Percentiles rank a stretch among this genome's conserved stretches.
These are phyloP conservation scores for Gilbertella persicaria DNA, from an alignment of 371 early-diverging fungal species.

Conservation along the genomic window DNA sequence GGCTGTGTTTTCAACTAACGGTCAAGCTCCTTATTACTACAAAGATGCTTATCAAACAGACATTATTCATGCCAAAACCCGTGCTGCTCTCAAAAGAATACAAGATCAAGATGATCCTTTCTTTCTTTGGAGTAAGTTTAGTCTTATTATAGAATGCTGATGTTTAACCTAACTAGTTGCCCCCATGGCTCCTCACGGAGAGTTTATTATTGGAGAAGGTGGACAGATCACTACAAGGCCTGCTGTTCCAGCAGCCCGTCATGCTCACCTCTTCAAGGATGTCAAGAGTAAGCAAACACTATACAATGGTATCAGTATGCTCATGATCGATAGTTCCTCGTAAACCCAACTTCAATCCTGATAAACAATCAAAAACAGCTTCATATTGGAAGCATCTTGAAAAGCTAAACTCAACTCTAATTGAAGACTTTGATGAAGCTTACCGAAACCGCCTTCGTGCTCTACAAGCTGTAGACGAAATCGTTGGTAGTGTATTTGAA, in stretches of 20 bases:
- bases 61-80: constrained; percentile 60
- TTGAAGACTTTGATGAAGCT: constrained; percentile 53
- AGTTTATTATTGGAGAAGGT: constrained; percentile 28
- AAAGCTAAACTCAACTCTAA: constrained; percentile 32
- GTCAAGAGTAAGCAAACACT: constrained; percentile 35
- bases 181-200: constrained; percentile 42
- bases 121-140: constrained; percentile 54
- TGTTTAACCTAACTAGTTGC: constrained; percentile 7
- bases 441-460: constrained; percentile 62
- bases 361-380: constrained; percentile 53
- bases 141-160: too few species aligned
- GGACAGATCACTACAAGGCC: constrained; percentile 33
- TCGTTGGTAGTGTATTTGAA: constrained; percentile 57
- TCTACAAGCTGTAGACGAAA: constrained; percentile 67
- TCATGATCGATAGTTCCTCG: constrained; percentile 53
- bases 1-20: constrained; percentile 61
- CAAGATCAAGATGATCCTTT: constrained; percentile 54
- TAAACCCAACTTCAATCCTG: constrained; percentile 62
- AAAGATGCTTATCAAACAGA: constrained; percentile 62
- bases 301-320: background rate
- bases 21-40: constrained; percentile 52
- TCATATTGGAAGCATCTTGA: constrained; percentile 55
- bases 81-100: constrained; percentile 46
- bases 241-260: constrained; percentile 55
- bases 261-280: constrained; percentile 53